phyloP scores from a whole-genome alignment of 257 asterid species.

The Plantago elongata region DNA sequence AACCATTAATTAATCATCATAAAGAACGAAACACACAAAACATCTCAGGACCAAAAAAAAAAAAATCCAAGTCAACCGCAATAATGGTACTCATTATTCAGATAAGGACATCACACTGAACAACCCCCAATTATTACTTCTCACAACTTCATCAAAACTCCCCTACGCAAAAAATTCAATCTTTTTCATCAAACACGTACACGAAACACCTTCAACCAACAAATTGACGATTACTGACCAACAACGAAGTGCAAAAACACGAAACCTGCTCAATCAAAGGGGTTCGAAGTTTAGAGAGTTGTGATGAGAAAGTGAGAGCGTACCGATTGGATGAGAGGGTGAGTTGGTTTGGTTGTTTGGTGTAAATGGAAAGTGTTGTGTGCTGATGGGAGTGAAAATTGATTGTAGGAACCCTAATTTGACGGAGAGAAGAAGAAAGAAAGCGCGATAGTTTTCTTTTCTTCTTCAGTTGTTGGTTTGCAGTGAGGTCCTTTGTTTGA shows the following conservation, averaged over 20 bases:
- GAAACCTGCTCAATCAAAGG: constrained; percentile 9
- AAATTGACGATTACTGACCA: constrained; percentile 1
- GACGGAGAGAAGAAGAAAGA: constrained; percentile 37
- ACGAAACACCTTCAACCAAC: neutral
- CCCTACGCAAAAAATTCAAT: constrained; percentile 2
- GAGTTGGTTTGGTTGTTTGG: too few species aligned
- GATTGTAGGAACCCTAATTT: constrained; percentile 66
- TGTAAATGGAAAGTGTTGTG: constrained; percentile 20
- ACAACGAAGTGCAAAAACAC: constrained; percentile 4
- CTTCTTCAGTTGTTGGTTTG: constrained; percentile 26
- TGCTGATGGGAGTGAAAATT: constrained; percentile 30
- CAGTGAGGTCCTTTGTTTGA: constrained; percentile 25
- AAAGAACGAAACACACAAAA: neutral
- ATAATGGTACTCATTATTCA: constrained; percentile 22
- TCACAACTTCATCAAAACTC: constrained; percentile 13
- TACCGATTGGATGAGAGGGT: constrained; percentile 20
- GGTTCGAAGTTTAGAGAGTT: neutral
- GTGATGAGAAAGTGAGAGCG: constrained; percentile 23
- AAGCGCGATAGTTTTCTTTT: constrained; percentile 45
- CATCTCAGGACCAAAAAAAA: constrained; percentile 2
- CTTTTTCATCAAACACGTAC: constrained; percentile 1
- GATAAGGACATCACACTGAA: constrained; percentile 19
- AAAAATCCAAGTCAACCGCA: constrained; percentile 18
- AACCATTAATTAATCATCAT: constrained; percentile 7
- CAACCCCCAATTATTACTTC: constrained; percentile 29